Conservation (phyloP, 768 basidiomycete species). For the Dioszegia hungarica region DNA sequence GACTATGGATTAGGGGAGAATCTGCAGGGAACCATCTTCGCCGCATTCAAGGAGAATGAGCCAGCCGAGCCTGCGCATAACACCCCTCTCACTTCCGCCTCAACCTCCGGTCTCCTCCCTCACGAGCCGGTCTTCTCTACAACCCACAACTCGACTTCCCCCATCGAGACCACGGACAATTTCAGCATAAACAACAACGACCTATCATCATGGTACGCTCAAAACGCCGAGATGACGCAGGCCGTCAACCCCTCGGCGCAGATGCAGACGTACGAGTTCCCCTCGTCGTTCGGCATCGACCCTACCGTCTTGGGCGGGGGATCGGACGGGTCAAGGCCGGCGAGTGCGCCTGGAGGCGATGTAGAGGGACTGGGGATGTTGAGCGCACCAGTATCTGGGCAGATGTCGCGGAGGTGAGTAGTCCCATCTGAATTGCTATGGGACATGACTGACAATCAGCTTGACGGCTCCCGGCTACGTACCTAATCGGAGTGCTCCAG, state of each 20-base stretch:
- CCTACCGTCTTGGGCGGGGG: slow-evolving; percentile 24
- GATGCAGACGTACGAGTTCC: not conserved
- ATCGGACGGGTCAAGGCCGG: slow-evolving; percentile 25
- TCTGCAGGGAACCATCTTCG: slow-evolving; percentile 26
- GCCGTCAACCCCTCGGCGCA: not conserved
- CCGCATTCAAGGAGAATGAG: slow-evolving; percentile 22
- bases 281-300: slow-evolving; percentile 24
- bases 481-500: slow-evolving; percentile 27
- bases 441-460: slow-evolving; percentile 15
- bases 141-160: not conserved
- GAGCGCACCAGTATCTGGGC: slow-evolving; percentile 30
- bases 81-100: slow-evolving; percentile 9
- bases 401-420: slow-evolving; percentile 40
- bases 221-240: not conserved
- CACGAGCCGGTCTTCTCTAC: not conserved
- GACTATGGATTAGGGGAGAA: slow-evolving; percentile 23
- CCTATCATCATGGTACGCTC: not conserved
- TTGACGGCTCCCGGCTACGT: slow-evolving; percentile 29
- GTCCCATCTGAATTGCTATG: not conserved
- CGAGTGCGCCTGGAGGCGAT: slow-evolving; percentile 27
- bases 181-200: not conserved
- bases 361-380: slow-evolving; percentile 29
- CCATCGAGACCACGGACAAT: slow-evolving; percentile 6
- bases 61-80: not conserved
- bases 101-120: slow-evolving; percentile 4